Percentiles rank a stretch among this genome's conserved stretches.
Evolutionary conservation across 2,329 filamentous ascomycete species (phyloP).

Genomic region (Pseudogymnoascus destructans): DNA sequence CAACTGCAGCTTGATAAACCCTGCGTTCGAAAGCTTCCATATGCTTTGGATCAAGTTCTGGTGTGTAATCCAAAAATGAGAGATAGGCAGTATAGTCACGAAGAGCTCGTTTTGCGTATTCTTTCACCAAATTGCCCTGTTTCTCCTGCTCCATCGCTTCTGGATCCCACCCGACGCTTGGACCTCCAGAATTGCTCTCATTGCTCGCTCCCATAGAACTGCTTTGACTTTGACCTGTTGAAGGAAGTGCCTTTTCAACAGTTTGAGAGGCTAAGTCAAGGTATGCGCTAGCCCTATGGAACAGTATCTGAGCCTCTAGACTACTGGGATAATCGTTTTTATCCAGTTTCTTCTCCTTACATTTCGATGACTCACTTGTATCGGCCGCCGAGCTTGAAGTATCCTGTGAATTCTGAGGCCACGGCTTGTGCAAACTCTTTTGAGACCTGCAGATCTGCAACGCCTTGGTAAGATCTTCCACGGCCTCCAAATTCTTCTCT

Average conservation of each 20-base stretch:
- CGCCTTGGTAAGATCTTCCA: conserved; percentile 56
- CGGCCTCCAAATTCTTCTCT: conserved; percentile 57
- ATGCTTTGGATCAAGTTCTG: conserved; percentile 29
- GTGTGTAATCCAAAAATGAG: conserved; percentile 65
- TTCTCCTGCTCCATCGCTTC: conserved; percentile 34
- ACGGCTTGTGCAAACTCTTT: conserved; percentile 24
- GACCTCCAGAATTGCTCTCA: conserved; percentile 17
- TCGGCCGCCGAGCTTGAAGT: conserved; percentile 28
- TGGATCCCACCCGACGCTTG: conserved; percentile 12
- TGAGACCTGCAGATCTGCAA: conserved; percentile 34
- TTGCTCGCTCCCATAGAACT: conserved; percentile 12
- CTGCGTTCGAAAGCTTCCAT: conserved; percentile 39
- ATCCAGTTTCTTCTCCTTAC: conserved; percentile 37
- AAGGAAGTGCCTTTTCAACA: conserved; percentile 41
- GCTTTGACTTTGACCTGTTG: conserved; percentile 11
- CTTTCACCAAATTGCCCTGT: conserved; percentile 55
- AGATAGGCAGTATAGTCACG: conserved; percentile 64
- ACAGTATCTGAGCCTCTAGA: conserved; percentile 60
- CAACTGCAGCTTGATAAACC: conserved; percentile 42
- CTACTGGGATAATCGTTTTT: conserved; percentile 61
- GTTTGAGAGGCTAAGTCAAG: conserved; percentile 57
- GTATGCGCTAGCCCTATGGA: conserved; percentile 62
- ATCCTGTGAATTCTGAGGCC: conserved; percentile 36
- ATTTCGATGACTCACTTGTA: conserved; percentile 23
- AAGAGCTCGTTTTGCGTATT: conserved; percentile 61